Base-by-base conservation (phyloP, 1,284 basidiomycete species). In the Moesziomyces sp. region DNA sequence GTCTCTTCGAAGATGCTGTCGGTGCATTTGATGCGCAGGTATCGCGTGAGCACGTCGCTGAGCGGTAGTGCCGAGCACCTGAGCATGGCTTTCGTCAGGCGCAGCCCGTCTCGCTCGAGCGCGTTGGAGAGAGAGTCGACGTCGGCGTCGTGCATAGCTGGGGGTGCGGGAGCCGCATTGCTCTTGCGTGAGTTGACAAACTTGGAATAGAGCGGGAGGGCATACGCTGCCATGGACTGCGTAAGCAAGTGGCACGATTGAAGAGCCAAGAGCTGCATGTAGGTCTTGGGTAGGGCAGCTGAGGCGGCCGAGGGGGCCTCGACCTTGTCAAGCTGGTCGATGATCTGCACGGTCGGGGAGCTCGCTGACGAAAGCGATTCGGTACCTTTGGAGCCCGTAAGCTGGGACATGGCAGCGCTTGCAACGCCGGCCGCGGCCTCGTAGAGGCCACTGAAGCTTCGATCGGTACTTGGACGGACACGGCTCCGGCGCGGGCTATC, bases 221-320 rank as follows among this genome's bases (percentile, higher is more conserved):
- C 89, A 74, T 89, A 91, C 0, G 88, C 86, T 0, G 91, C 91
- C 63, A 98, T 91, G 5, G 93, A 93, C 79, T 97, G 93, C 51
- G 92, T 93, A 3, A 99, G 87, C 0, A 93, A 91, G 21, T 92
- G 89, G 8, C 97, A 88, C 73, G 92, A 94, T 79, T 98, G 94
- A 0, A 97, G 88, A 1, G 91, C 92, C 1, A 99, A 89, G 1
- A 97, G 89, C 82, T 95, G 97, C 59, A 94, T 88, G 84, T 99
- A 98, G 0, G 92, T 89, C 67, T 61, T 59, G 10, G 78, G 78
- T 28, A 79, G 44, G 9, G 68, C 63, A n/a, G 71, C 24, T 2
- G 98, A 94, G 0, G 94, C 94, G 51, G 96, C 93, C 0, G 89
- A 87, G 0, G 97, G 97, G 0, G 95, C 90, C 78, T 99, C 97